Evolutionary conservation across 805 yeast genomes (phyloP).

Genomic region (Danielia oregonensis): DNA sequence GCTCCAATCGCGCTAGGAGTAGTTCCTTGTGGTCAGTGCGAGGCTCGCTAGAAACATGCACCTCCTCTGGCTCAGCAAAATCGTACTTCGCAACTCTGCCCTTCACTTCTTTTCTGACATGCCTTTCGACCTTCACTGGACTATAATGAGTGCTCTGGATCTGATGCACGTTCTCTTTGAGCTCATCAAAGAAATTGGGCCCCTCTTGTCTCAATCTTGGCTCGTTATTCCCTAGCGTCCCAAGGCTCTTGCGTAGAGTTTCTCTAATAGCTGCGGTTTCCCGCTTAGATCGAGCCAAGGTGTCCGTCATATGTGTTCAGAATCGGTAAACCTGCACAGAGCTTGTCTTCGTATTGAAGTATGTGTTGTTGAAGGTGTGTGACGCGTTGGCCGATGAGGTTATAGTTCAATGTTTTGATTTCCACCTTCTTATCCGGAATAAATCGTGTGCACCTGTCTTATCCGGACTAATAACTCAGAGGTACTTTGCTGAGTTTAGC

Average conservation of each 20-base stretch:
- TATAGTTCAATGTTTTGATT: no score
- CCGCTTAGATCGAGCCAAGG: not conserved
- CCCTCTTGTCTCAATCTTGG: no score
- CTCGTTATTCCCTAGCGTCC: no score
- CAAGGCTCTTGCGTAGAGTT: no score
- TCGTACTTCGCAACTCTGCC: not conserved
- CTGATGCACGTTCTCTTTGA: conserved; percentile 21
- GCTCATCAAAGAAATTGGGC: conserved; percentile 15
- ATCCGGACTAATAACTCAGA: not conserved
- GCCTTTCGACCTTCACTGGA: conserved; percentile 9
- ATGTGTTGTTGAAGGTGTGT: no score
- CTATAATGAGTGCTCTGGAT: conserved; percentile 20
- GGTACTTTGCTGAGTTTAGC: not conserved
- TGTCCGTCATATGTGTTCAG: not conserved
- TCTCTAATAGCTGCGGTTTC: conserved; percentile 6
- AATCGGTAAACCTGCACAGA: not conserved
- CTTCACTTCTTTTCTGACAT: not conserved
- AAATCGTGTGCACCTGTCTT: not conserved
- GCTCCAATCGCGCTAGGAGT: conserved; percentile 10
- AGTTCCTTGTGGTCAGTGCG: conserved; percentile 3
- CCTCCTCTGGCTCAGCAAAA: no score
- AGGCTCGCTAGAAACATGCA: not conserved
- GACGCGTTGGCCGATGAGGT: no score
- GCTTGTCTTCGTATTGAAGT: no score
- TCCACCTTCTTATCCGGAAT: no score